These are phyloP conservation scores for Diaporthe destruens DNA, from an alignment of 2,329 filamentous ascomycete species.

Conservation along the genomic window DNA sequence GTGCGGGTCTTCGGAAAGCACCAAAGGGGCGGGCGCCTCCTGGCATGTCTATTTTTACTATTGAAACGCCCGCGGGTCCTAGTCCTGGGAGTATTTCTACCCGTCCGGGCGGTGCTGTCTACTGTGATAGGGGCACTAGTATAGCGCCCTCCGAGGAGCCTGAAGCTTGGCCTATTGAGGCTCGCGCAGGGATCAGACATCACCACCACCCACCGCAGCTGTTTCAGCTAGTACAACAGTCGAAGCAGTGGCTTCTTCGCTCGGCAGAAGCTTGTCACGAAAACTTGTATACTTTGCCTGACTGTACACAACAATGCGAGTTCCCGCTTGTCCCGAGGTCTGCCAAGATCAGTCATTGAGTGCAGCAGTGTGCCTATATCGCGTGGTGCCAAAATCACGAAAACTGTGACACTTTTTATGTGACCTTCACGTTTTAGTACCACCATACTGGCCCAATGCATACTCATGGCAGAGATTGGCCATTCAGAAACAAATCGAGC, in stretches of 20 bases:
- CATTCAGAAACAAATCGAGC: not conserved
- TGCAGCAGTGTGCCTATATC: not conserved
- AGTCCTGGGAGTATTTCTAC: not conserved
- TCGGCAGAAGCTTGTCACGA: conserved; percentile 23
- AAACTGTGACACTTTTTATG: not conserved
- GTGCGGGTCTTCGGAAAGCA: not conserved
- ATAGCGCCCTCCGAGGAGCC: not conserved
- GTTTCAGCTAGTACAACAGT: conserved; percentile 22
- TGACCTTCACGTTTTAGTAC: not conserved
- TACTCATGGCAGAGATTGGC: not conserved
- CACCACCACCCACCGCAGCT: conserved; percentile 13
- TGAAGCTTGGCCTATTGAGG: conserved; percentile 1
- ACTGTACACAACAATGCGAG: too few species aligned
- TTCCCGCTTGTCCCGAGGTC: too few species aligned
- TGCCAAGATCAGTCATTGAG: too few species aligned
- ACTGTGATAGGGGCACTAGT: not conserved
- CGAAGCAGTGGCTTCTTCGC: conserved; percentile 12
- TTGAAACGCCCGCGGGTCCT: not conserved
- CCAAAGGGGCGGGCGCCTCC: not conserved
- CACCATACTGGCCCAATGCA: not conserved
- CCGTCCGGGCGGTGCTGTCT: not conserved
- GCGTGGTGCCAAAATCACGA: not conserved
- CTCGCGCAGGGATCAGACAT: conserved; percentile 7
- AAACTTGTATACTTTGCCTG: not conserved
- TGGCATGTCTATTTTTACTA: not conserved